These are phyloP conservation scores for Penicillium vulpinum DNA, from an alignment of 2,329 filamentous ascomycete genomes.

Conservation along the genomic window DNA sequence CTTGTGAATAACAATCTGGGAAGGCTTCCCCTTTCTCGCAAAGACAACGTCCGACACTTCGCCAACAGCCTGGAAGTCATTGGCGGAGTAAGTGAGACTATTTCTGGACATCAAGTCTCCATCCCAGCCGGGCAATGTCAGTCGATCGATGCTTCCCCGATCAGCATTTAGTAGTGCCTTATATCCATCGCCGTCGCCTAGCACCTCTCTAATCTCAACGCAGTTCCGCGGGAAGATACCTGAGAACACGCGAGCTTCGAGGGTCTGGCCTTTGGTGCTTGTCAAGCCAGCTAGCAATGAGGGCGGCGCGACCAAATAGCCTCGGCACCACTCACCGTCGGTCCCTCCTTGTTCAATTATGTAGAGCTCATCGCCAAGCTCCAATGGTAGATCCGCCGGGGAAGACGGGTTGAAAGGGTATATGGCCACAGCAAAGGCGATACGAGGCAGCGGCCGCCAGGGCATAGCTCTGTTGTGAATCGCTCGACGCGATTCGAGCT, in stretches of 20 bases:
- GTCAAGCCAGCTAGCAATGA: slow-evolving; percentile 90
- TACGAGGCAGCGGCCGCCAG: slow-evolving; percentile 94
- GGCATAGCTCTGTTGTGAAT: slow-evolving; percentile 63
- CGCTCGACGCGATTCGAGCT: slow-evolving; percentile 4
- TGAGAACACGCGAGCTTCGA: slow-evolving; percentile 96
- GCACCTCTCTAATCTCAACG: slow-evolving; percentile 88
- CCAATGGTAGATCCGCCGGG: slow-evolving; percentile 88
- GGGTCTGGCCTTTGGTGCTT: slow-evolving; percentile 84
- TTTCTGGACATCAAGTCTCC: slow-evolving; percentile 28
- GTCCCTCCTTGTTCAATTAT: slow-evolving; percentile 91
- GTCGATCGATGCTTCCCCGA: slow-evolving; percentile 37
- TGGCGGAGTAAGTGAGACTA: slow-evolving; percentile 28
- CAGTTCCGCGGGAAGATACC: slow-evolving; percentile 95
- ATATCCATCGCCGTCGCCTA: slow-evolving; percentile 67
- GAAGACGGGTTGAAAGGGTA: slow-evolving; percentile 88
- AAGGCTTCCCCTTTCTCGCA: slow-evolving; percentile 42
- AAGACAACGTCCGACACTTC: slow-evolving; percentile 38
- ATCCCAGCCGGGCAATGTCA: slow-evolving; percentile 29
- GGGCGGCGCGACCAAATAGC: slow-evolving; percentile 91
- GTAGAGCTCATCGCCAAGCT: slow-evolving; percentile 97
- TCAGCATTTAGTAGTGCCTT: slow-evolving; percentile 37
- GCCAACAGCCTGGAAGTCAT: slow-evolving; percentile 21
- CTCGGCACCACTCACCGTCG: slow-evolving; percentile 88
- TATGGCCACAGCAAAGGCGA: slow-evolving; percentile 95
- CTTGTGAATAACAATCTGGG: slow-evolving; percentile 42